Base-by-base conservation (phyloP, 2,329 filamentous ascomycete genomes). In the Exophiala calicioides region DNA sequence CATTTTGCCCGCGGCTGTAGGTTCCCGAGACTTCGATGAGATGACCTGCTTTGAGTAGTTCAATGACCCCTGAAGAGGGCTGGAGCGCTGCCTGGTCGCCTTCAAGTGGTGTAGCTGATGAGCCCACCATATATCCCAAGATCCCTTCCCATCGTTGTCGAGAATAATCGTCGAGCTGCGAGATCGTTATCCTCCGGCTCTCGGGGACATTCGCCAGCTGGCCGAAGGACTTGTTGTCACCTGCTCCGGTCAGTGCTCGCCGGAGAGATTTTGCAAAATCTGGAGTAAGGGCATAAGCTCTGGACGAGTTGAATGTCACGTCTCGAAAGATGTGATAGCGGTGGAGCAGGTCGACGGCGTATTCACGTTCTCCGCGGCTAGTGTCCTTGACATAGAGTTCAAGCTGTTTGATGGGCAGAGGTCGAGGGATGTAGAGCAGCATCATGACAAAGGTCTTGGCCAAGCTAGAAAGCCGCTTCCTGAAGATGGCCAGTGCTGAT, bases 371-470 rank as follows among this genome's bases (percentile, higher is more conserved):
- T 60, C 85, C 74, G 58, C 75, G 76, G 59, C 78, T 80, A 37
- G 78, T 77, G 4, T 88, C 79, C 58, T 85, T 86, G 39, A 96
- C 84, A 89, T 91, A 95, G 31, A 80, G 72, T 59, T 97, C 90
- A 50, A 98, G 79, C 61, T 94, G 86, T 53, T 81, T 74, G n/a
- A 88, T 78, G 2, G 82, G 79, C 55, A 97, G 80, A 0, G 93
- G 88, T 8, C 80, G 77, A 30, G 88, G 87, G 73, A 94, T 86
- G 72, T 95, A 98, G 3, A 98, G 82, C 62, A 98, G 82, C 29
- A 88, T 87, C 85, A 96, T 95, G 52, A 98, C 91, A 62, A 98
- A 86, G 12, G 84, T 89, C 77, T 98, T 97, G 59, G 93, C 91
- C 52, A 97, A 73, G 63, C 94, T 87, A 47, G 93, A 89, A 48